phyloP scores from a whole-genome alignment of 495 filamentous ascomycete species.

The Penicillium fimorum region DNA sequence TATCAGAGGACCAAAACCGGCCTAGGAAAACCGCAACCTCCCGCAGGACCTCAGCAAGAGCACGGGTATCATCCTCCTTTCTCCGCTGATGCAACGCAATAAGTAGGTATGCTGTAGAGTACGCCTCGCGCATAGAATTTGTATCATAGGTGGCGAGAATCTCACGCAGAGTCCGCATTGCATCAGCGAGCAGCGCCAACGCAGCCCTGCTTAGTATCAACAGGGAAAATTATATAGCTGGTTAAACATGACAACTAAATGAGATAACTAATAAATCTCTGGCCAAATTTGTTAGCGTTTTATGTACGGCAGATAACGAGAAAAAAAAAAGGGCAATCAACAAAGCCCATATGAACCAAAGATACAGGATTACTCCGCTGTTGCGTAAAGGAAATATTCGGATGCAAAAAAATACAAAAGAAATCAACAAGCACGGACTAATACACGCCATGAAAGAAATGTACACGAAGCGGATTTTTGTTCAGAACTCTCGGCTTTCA shows the following conservation, averaged over 20 bases:
- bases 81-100: constrained; percentile 44
- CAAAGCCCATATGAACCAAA: neutral
- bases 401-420: neutral
- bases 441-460: neutral
- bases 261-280: neutral
- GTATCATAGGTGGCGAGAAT: constrained; percentile 47
- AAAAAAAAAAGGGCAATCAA: neutral
- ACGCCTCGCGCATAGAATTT: constrained; percentile 49
- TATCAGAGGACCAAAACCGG: neutral
- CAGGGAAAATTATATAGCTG: neutral
- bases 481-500: constrained; percentile 73
- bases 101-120: constrained; percentile 51
- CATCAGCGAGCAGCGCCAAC: constrained; percentile 44
- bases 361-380: neutral
- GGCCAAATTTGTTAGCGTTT: neutral
- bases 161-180: constrained; percentile 50
- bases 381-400: neutral
- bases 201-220: constrained; percentile 23
- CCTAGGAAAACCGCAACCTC: constrained; percentile 38
- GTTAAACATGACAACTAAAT: neutral
- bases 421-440: neutral
- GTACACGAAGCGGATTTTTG: neutral
- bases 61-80: constrained; percentile 44
- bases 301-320: neutral
- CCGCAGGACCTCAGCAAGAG: constrained; percentile 44